These are phyloP conservation scores for Boletellus ananas DNA, from an alignment of 768 basidiomycete species.

Conservation along the genomic window DNA sequence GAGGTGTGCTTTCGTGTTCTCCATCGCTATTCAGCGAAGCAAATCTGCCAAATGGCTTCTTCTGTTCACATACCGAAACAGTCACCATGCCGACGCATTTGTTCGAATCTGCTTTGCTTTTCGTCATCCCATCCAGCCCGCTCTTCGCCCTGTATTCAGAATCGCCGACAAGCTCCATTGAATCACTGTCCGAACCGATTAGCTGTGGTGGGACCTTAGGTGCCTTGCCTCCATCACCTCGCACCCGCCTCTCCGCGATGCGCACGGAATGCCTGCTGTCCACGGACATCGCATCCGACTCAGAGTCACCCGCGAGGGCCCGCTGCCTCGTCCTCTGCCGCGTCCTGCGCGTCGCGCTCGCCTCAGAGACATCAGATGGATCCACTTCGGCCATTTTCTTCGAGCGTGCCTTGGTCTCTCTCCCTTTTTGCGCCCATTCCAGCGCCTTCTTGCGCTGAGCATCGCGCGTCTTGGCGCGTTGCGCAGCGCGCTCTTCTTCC, in stretches of 20 bases:
- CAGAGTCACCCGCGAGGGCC: slow-evolving; percentile 8
- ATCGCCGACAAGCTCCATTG: neutral
- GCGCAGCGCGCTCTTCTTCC: slow-evolving; percentile 22
- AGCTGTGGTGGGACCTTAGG: neutral
- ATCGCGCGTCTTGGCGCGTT: slow-evolving; percentile 17
- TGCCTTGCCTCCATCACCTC: neutral
- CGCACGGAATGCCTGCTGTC: slow-evolving; percentile 15
- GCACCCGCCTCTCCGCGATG: neutral
- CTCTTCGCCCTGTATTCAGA: neutral
- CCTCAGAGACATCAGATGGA: slow-evolving; percentile 5
- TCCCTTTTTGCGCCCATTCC: slow-evolving; percentile 18
- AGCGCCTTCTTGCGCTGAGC: slow-evolving; percentile 19
- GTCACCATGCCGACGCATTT: neutral
- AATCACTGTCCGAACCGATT: slow-evolving; percentile 5
- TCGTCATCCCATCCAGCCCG: neutral
- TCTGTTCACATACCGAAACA: neutral
- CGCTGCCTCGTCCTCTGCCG: slow-evolving; percentile 2
- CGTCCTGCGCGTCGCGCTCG: slow-evolving; percentile 1
- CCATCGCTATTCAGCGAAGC: slow-evolving; percentile 1
- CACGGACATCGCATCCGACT: slow-evolving; percentile 31
- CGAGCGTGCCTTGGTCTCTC: slow-evolving; percentile 1
- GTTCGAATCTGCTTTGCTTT: neutral
- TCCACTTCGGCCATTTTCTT: neutral
- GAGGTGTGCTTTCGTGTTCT: slow-evolving; percentile 24
- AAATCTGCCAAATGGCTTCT: neutral